Evolutionary conservation across 352 stramenopile genomes (phyloP).

Genomic region (Pythium brassicae): DNA sequence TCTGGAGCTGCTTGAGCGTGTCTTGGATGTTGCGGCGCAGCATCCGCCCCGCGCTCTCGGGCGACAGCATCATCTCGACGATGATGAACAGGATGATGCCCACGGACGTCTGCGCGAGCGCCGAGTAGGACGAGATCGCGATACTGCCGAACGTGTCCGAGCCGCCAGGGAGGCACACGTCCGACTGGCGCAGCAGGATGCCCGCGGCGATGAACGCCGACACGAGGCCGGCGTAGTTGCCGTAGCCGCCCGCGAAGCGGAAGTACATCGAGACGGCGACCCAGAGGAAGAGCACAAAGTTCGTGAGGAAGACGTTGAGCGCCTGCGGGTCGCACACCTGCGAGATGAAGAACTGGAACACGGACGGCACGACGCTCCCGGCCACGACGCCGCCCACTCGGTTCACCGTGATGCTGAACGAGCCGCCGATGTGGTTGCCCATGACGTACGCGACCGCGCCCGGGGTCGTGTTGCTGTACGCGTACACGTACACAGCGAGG

Average conservation of each 20-base stretch:
- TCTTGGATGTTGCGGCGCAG: constrained; percentile 74
- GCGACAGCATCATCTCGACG: constrained; percentile 62
- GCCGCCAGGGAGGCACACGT: constrained; percentile 44
- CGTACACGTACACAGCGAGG: constrained; percentile 71
- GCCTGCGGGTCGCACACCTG: constrained; percentile 46
- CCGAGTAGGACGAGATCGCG: constrained; percentile 78
- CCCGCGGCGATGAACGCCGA: constrained; percentile 68
- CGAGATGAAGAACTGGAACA: constrained; percentile 83
- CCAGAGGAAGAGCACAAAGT: constrained; percentile 64
- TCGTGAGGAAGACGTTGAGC: constrained; percentile 32
- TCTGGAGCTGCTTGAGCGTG: constrained; percentile 57
- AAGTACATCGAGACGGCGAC: constrained; percentile 76
- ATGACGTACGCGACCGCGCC: constrained; percentile 71
- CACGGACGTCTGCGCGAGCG: constrained; percentile 70
- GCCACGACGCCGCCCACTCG: constrained; percentile 80
- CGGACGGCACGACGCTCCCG: constrained; percentile 72
- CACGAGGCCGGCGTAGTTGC: constrained; percentile 66
- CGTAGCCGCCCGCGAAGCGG: constrained; percentile 58
- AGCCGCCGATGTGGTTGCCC: constrained; percentile 72
- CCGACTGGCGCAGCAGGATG: constrained; percentile 55
- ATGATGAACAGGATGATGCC: constrained; percentile 78
- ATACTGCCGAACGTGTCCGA: constrained; percentile 41
- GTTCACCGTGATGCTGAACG: constrained; percentile 79
- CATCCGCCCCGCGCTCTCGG: constrained; percentile 59
- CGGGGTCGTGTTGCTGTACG: constrained; percentile 60